Evolutionary conservation across 306 rosid species (phyloP).

Genomic region (Calophaca sinica): DNA sequence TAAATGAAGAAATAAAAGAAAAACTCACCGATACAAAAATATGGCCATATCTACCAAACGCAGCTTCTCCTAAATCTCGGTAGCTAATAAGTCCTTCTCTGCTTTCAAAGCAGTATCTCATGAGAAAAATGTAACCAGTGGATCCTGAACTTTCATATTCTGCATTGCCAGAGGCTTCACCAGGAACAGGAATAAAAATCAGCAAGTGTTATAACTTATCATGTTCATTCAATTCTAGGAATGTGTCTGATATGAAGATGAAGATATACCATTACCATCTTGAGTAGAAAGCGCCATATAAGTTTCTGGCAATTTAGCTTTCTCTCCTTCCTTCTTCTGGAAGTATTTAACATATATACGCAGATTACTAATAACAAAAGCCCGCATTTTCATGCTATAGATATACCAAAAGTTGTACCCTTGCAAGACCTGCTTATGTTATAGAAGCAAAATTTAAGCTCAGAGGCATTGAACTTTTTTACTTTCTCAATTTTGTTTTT

Average conservation of each 20-base stretch:
- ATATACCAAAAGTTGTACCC: constrained; percentile 64
- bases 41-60: constrained; percentile 81
- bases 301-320: constrained; percentile 44
- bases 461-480: constrained; percentile 2
- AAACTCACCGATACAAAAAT: constrained; percentile 72
- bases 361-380: constrained; percentile 54
- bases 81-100: constrained; percentile 66
- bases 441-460: constrained; percentile 49
- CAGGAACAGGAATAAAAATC: constrained; percentile 12
- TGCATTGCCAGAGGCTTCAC: constrained; percentile 52
- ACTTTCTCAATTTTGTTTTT: background rate
- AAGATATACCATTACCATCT: constrained; percentile 52
- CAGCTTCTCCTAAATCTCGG: constrained; percentile 91
- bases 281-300: constrained; percentile 58
- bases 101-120: constrained; percentile 77
- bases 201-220: background rate
- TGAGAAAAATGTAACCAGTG: constrained; percentile 64
- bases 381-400: constrained; percentile 63
- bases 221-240: background rate
- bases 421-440: constrained; percentile 65
- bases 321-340: constrained; percentile 56
- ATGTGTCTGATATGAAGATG: background rate
- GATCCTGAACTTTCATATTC: constrained; percentile 60
- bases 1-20: constrained; percentile 22
- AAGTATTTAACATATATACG: constrained; percentile 50